Evolutionary conservation across 192 early-diverging fungal species (phyloP).

Genomic region (Linnemannia hyalina): DNA sequence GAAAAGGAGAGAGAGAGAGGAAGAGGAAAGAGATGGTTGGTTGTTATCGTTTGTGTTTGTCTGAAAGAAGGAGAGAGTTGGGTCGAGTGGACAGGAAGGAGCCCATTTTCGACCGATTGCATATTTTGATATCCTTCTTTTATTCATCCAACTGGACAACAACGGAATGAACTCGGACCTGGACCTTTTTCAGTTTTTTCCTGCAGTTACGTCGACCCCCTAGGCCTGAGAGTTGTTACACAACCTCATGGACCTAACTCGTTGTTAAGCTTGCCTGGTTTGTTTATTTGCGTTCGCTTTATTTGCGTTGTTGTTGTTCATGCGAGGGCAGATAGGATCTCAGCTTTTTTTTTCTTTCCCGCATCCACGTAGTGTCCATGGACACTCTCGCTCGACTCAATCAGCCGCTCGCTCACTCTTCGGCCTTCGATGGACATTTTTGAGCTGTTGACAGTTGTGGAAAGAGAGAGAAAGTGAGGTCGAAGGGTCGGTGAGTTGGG

Average conservation of each 20-base stretch:
- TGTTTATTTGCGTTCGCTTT: no score
- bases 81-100: not conserved
- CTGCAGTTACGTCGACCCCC: no score
- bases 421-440: not conserved
- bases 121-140: not conserved
- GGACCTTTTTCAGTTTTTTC: not conserved
- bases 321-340: not conserved
- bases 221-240: no score
- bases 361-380: not conserved
- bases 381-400: not conserved
- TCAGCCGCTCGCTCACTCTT: not conserved
- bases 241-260: no score
- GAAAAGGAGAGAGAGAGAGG: not conserved
- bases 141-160: no score
- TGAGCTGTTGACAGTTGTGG: not conserved
- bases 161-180: not conserved
- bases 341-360: not conserved
- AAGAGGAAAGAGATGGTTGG: not conserved
- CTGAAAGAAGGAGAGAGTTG: not conserved
- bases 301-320: not conserved
- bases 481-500: not conserved
- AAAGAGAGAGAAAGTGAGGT: not conserved
- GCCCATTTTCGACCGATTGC: not conserved
- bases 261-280: not conserved
- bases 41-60: not conserved